Evolutionary conservation across 2,329 filamentous ascomycete species (phyloP), one percentile per base, ranked within the genome.

Genomic region (Stachybotrys chlorohalonatus): DNA sequence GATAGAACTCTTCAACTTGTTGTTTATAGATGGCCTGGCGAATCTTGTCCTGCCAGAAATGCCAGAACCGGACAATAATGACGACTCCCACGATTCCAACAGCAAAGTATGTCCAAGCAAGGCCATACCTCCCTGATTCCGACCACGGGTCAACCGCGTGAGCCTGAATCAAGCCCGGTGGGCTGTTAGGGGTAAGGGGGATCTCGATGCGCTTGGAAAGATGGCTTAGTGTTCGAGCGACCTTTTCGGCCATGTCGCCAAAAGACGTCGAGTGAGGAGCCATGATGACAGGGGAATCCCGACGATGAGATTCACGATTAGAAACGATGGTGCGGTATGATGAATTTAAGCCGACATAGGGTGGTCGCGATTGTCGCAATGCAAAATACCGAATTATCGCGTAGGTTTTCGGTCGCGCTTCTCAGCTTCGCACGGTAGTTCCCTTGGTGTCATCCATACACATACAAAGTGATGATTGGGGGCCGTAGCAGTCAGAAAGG

Each of bases 31-130:
- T 83, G 58, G 90, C 92, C 61, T 92, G 89, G 61, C 92, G 84
- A 60, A 95, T 90, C 74, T 94, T 95, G 75, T 96, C 92, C 63
- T 92, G 90, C 86, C 90, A 96, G 62, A 87, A 85, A 70, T 96
- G 88, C 78, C 92, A 96, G 66, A 89, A 79, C 60, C 90, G 84
- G 66, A 93, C 76, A 11, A 86, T 64, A 11, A 87, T 73, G 5
- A 92, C 84, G 53, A 83, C 64, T 31, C 81, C 79, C 59, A 92
- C 78, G 56, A 96, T 70, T 52, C 85, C 83, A 51, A 95, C 70
- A 53, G 87, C 85, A 64, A 96, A 95, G 70, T 95, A 96, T 13
- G 93, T 90, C 84, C 90, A 96, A 55, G 87, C 90, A 52, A 90
- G 73, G 2, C 81, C 90, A 73, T 96, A 96, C 74, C 95, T 95